Conservation (phyloP, 208 protist species). For the Crithidia fasciculata region DNA sequence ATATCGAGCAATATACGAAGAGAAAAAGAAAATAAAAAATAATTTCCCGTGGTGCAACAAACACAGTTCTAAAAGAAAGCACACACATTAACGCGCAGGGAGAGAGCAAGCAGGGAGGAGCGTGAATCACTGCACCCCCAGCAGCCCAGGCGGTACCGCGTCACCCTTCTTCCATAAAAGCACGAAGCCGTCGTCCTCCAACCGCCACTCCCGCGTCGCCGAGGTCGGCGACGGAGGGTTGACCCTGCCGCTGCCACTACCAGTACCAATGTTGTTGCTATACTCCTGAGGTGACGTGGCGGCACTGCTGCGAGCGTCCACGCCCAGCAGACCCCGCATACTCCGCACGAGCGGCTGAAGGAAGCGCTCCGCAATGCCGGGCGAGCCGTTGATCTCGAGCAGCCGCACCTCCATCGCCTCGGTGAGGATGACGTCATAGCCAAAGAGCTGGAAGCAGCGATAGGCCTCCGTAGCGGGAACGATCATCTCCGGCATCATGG, state of each 20-base stretch:
- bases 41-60: background rate
- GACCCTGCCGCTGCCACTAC: constrained; percentile 3
- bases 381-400: constrained; percentile 92
- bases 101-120: constrained; percentile 14
- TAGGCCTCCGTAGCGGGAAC: constrained; percentile 62
- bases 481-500: constrained; percentile 54
- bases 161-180: constrained; percentile 77
- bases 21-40: background rate
- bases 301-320: constrained; percentile 10
- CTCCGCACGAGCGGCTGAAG: constrained; percentile 58
- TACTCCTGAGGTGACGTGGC: background rate
- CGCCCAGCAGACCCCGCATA: constrained; percentile 50
- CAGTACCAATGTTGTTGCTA: constrained; percentile 3
- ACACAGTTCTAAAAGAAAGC: background rate
- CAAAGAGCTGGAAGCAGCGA: constrained; percentile 90
- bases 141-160: constrained; percentile 52
- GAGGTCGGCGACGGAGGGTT: background rate
- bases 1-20: background rate
- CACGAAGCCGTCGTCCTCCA: constrained; percentile 64
- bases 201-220: constrained; percentile 46
- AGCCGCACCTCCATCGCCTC: constrained; percentile 72
- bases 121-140: constrained; percentile 1
- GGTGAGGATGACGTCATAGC: constrained; percentile 90
- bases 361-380: constrained; percentile 75
- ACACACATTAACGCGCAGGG: background rate